A percentile compares a stretch with the other conserved stretches of the same genome.
Conservation (phyloP, 2,329 filamentous ascomycete species). For the Fusarium marasasianum region DNA sequence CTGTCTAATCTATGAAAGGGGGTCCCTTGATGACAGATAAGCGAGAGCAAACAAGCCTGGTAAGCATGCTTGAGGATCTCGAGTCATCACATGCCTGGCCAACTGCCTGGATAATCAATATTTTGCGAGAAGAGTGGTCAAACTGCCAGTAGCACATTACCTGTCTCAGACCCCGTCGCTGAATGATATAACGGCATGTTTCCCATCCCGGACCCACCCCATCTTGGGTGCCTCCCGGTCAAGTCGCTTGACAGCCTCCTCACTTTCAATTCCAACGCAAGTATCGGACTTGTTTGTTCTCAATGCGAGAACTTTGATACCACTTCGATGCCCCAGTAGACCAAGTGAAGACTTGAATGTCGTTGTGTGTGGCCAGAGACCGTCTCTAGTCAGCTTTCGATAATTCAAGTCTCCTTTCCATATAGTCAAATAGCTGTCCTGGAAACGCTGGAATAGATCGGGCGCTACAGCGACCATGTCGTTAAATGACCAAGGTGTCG, state of each 20-base stretch:
- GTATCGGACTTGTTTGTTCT: conserved; percentile 13
- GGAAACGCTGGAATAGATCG: not conserved
- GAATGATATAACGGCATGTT: conserved; percentile 6
- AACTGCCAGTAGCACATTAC: not conserved
- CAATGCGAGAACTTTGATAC: not conserved
- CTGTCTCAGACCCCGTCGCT: not conserved
- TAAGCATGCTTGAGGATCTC: conserved; percentile 1
- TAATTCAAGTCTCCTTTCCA: conserved; percentile 15
- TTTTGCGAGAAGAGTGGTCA: not conserved
- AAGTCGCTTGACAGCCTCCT: not conserved
- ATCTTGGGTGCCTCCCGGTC: not conserved
- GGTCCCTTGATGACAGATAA: not conserved
- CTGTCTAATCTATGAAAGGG: not conserved
- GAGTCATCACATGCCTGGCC: conserved; percentile 6
- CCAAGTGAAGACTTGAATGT: not conserved
- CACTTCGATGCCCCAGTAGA: not conserved
- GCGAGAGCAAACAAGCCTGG: not conserved
- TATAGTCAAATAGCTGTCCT: not conserved
- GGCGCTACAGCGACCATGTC: not conserved
- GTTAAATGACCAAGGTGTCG: not conserved
- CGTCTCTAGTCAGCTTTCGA: conserved; percentile 9
- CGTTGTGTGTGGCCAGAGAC: not conserved
- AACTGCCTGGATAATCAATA: conserved; percentile 6
- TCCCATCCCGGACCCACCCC: not conserved
- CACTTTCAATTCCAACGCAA: not conserved